Conservation (phyloP, 140 eudicot genomes). For the Anethum foeniculum region DNA sequence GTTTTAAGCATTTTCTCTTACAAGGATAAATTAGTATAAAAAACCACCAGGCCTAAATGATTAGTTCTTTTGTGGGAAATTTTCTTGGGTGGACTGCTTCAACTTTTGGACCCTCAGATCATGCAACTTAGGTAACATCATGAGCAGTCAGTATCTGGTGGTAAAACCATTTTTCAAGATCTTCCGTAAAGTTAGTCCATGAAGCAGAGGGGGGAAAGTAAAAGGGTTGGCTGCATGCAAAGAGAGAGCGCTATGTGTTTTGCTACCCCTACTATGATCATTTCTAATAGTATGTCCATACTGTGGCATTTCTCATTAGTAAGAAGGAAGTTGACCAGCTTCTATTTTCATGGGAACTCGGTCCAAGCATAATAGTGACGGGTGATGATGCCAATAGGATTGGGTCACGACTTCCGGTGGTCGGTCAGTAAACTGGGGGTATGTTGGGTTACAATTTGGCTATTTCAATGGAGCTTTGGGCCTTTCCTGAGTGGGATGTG, state of each 20-base stretch:
- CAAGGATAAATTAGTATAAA: neutral
- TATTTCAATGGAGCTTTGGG: neutral
- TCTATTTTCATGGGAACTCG: neutral
- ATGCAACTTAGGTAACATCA: neutral
- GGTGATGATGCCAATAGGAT: neutral
- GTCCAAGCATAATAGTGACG: neutral
- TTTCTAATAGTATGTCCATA: neutral
- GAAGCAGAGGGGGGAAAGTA: neutral
- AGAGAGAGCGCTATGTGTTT: neutral
- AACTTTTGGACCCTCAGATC: neutral
- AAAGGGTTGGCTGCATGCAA: neutral
- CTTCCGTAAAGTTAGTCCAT: neutral
- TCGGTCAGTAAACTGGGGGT: neutral
- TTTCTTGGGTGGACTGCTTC: neutral
- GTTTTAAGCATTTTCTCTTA: neutral
- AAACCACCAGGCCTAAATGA: neutral
- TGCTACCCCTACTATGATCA: neutral
- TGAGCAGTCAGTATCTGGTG: neutral
- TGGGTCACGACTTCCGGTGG: neutral
- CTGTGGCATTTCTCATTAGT: neutral
- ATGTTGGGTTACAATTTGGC: neutral
- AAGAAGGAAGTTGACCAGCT: neutral
- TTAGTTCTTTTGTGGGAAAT: neutral
- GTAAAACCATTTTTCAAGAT: neutral
- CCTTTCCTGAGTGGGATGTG: neutral